Base-by-base conservation (phyloP, 2,329 filamentous ascomycete genomes). In the Aspergillus ibericus region DNA sequence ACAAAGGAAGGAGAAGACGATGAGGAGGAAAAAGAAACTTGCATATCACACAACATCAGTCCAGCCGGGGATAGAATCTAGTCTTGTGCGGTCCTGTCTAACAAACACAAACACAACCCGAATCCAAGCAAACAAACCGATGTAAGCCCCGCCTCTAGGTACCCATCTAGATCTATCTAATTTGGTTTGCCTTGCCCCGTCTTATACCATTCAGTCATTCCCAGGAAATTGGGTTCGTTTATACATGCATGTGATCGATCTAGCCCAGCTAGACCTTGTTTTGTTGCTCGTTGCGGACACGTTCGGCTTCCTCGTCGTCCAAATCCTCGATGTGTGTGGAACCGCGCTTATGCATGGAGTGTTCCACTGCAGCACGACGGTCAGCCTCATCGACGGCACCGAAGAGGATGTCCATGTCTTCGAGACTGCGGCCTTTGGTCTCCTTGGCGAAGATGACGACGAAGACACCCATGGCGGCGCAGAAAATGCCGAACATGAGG, bases 401-500 rank as follows among this genome's bases (percentile, higher is more conserved):
- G 29, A 72, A 72, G 1, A 72, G 58, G 25, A 69, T 44, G 42
- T 80, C 75, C 67, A 78, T 73, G 32, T 78, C 75, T 55, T 78
- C 76, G 50, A 78, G 63, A 13, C 69, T 72, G 42, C 70, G 66
- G 3, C 71, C 72, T 48, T 74, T 75, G 20, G 71, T 75, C 58
- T 80, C 77, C 10, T 77, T 77, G 29, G 79, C 59, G 56, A 70
- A 73, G 13, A 77, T 53, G 20, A 68, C 55, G 9, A 75, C 69
- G 46, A 76, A 77, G 8, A 71, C n/a, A 3, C 67, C 68, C 61
- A 71, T 75, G n/a, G 69, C 70, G 10, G 70, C 58, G 52, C 75
- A 76, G 66, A 77, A 77, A 34, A 74, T 66, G 16, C 69, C 76
- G 54, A 79, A 78, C 71, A 78, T 76, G 51, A 78, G 62, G 61